Evolutionary conservation across 768 basidiomycete genomes (phyloP).

Genomic region (Suillus subaureus): DNA sequence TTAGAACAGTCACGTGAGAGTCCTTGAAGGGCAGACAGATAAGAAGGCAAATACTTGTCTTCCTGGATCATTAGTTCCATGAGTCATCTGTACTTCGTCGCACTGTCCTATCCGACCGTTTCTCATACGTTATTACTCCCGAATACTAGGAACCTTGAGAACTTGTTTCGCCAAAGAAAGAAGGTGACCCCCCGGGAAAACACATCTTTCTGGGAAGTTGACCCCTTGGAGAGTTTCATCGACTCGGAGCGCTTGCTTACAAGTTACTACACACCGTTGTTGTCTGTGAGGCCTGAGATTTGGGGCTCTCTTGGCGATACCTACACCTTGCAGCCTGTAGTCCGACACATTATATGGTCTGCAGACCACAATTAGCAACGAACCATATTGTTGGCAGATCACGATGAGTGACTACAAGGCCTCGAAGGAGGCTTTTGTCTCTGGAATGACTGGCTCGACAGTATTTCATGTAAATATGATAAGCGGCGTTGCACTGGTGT

Average conservation of each 20-base stretch:
- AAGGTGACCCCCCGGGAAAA: too few relatives aligned
- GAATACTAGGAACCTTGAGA: too few relatives aligned
- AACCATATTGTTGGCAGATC: neutral
- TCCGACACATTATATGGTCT: slow-evolving; percentile 1
- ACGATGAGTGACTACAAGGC: slow-evolving; percentile 57
- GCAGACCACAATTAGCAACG: neutral
- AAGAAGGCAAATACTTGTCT: neutral
- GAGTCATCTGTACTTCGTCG: neutral
- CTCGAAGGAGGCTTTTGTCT: slow-evolving; percentile 83
- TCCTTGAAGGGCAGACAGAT: neutral
- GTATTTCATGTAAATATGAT: slow-evolving; percentile 69
- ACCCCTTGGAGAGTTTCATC: too few relatives aligned
- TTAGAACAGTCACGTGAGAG: slow-evolving; percentile 34
- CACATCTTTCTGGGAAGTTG: too few relatives aligned
- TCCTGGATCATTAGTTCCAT: neutral
- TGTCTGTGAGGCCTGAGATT: too few relatives aligned
- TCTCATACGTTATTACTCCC: too few relatives aligned
- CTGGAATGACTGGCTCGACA: slow-evolving; percentile 70
- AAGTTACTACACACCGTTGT: too few relatives aligned
- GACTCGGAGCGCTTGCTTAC: too few relatives aligned
- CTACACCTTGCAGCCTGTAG: neutral
- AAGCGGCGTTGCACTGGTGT: slow-evolving; percentile 63
- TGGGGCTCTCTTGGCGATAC: neutral
- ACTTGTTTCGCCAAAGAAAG: too few relatives aligned
- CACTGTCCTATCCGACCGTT: too few relatives aligned